phyloP scores from a whole-genome alignment of 2,329 filamentous ascomycete genomes.

The Aspergillus versicolor region DNA sequence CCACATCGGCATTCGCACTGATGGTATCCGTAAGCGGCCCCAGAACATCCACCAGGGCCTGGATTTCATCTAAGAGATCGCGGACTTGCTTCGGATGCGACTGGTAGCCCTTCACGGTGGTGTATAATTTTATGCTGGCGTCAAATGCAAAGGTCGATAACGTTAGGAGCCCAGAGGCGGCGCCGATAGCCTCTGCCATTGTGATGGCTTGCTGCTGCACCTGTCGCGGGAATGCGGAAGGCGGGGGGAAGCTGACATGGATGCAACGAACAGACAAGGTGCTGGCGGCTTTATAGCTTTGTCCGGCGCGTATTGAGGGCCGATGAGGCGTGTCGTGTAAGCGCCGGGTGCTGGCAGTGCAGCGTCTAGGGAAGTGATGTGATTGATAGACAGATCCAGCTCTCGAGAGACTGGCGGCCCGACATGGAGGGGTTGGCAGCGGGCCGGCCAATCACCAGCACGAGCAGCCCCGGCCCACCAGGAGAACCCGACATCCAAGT shows the following conservation, averaged over 20 bases:
- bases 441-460: no score
- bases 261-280: neutral
- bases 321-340: neutral
- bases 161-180: conserved; percentile 40
- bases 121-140: conserved; percentile 37
- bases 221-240: neutral
- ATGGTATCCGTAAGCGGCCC: conserved; percentile 31
- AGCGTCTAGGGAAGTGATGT: neutral
- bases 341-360: neutral
- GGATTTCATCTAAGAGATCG: conserved; percentile 43
- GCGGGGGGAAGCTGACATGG: neutral
- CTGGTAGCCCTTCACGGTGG: conserved; percentile 40
- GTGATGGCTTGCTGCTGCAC: neutral
- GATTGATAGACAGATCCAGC: no score
- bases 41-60: conserved; percentile 40
- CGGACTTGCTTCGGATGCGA: conserved; percentile 40
- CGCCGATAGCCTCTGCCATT: conserved; percentile 41
- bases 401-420: no score
- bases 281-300: neutral
- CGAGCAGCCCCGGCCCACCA: no score
- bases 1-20: conserved; percentile 23
- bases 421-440: no score
- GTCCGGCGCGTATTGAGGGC: neutral
- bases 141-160: conserved; percentile 43
- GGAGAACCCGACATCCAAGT: no score